These are phyloP conservation scores for Epichloe bromicola DNA, from an alignment of 2,329 filamentous ascomycete genomes.

Conservation along the genomic window DNA sequence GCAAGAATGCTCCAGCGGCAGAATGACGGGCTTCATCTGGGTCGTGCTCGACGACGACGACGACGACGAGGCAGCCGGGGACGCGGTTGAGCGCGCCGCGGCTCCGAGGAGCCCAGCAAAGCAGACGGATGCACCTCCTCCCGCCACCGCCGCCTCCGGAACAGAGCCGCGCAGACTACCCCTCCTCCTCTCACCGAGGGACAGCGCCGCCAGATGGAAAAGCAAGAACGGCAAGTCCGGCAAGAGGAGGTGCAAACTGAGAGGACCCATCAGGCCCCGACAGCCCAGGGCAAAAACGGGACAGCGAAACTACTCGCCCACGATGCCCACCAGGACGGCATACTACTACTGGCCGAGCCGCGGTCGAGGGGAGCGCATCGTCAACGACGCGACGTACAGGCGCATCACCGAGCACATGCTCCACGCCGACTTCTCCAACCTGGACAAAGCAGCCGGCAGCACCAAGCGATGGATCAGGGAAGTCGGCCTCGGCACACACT, in stretches of 20 bases:
- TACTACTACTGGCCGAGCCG: slow-evolving; percentile 54
- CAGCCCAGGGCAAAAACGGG: slow-evolving; percentile 52
- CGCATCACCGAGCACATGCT: slow-evolving; percentile 57
- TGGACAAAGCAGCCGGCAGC: slow-evolving; percentile 48
- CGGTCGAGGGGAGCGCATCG: slow-evolving; percentile 49
- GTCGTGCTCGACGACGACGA: slow-evolving; percentile 56
- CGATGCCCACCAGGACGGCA: slow-evolving; percentile 37
- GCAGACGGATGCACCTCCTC: slow-evolving; percentile 8
- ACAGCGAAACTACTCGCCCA: slow-evolving; percentile 34
- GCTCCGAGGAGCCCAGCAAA: slow-evolving; percentile 21
- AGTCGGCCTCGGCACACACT: slow-evolving; percentile 39
- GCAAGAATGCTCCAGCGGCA: slow-evolving; percentile 87
- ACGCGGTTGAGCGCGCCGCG: not conserved
- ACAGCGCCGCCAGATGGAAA: not conserved
- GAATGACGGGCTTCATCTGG: slow-evolving; percentile 92
- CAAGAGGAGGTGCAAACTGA: slow-evolving; percentile 32
- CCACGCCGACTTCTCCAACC: slow-evolving; percentile 58
- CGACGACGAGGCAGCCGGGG: not conserved
- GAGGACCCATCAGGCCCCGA: slow-evolving; percentile 49
- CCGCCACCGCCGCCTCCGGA: slow-evolving; percentile 16
- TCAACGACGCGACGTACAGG: slow-evolving; percentile 52
- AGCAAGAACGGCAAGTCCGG: slow-evolving; percentile 20
- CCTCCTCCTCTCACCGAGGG: slow-evolving; percentile 16
- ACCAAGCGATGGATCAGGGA: slow-evolving; percentile 60
- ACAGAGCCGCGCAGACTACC: slow-evolving; percentile 23